Evolutionary conservation across 768 basidiomycete genomes (phyloP).

Genomic region (Termitomyces eurrhizus): DNA sequence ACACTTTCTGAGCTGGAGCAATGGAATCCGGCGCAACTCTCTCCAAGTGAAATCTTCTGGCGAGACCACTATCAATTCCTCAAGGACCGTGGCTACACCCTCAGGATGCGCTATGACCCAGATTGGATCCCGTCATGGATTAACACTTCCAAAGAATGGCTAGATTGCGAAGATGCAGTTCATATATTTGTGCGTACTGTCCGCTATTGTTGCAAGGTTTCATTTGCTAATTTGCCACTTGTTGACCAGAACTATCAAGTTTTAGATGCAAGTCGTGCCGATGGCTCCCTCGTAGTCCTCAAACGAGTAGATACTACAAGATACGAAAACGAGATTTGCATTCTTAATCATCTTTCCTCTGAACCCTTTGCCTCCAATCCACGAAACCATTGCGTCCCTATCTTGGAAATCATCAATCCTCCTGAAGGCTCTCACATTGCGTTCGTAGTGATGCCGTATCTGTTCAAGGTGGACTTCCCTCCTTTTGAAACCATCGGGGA

Average conservation of each 20-base stretch:
- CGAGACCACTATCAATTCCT: background rate
- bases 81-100: slow-evolving; percentile 8
- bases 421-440: slow-evolving; percentile 13
- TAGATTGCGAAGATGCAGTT: slow-evolving; percentile 1
- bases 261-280: slow-evolving; percentile 28
- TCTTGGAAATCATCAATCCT: slow-evolving; percentile 16
- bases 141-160: background rate
- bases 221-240: background rate
- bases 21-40: background rate
- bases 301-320: background rate
- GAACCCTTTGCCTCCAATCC: slow-evolving; percentile 18
- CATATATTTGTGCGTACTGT: background rate
- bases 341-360: slow-evolving; percentile 20
- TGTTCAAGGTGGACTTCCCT: slow-evolving; percentile 14
- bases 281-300: slow-evolving; percentile 23
- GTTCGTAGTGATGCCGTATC: slow-evolving; percentile 24
- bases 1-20: background rate
- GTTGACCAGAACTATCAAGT: background rate
- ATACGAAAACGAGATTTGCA: slow-evolving; percentile 25
- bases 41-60: background rate
- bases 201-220: background rate
- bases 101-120: background rate
- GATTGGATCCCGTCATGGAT: slow-evolving; percentile 5
- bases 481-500: slow-evolving; percentile 26
- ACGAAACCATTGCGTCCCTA: slow-evolving; percentile 8